A percentile compares a stretch with the other conserved stretches of the same genome.
Conservation (phyloP, 345 rosid species). For the Syzygium oleosum region DNA sequence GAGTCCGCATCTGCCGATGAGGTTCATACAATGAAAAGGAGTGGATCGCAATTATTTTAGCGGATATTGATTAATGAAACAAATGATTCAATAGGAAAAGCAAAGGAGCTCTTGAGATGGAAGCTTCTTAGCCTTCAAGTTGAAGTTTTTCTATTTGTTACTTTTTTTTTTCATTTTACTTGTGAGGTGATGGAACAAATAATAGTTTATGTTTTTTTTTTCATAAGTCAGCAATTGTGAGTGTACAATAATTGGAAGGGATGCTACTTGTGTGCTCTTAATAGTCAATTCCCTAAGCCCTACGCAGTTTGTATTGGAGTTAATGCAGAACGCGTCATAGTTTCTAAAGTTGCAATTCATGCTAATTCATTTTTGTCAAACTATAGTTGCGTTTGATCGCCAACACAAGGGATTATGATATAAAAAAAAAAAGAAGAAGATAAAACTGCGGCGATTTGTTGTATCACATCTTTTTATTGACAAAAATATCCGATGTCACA, state of each 20-base stretch:
- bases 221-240: neutral
- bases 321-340: neutral
- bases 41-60: neutral
- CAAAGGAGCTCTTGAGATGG: neutral
- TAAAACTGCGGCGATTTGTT: neutral
- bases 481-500: neutral
- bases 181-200: neutral
- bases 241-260: neutral
- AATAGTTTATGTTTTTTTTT: neutral
- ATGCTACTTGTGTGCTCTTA: neutral
- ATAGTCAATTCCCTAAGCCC: neutral
- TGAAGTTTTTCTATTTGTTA: neutral
- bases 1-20: neutral
- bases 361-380: neutral
- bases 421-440: accelerated
- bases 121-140: neutral
- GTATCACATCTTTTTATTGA: neutral
- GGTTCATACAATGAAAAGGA: neutral
- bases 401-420: too few relatives aligned
- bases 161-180: too few relatives aligned
- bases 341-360: neutral
- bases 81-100: neutral
- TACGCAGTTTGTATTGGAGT: neutral
- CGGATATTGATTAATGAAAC: neutral
- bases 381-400: neutral